Base-by-base conservation (phyloP, 306 rosid genomes). In the Acacia confusa region DNA sequence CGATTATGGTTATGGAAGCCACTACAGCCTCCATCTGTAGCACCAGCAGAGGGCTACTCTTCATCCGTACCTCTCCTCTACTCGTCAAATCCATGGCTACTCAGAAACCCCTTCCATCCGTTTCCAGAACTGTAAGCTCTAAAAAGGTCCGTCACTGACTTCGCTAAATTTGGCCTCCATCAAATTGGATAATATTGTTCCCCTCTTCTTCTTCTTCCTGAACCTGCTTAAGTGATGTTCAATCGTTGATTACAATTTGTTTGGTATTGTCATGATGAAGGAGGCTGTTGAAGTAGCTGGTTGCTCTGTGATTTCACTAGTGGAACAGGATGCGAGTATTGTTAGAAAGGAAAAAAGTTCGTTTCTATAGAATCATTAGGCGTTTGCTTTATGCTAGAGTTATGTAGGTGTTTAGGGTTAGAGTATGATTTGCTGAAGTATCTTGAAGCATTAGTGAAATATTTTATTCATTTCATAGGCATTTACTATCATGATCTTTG, bases 51-150 rank as follows among this genome's bases (percentile, higher is more conserved):
- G 82, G 72, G 7, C 52, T 68, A 47, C 87, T 81, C 6, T 74
- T 83, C 63, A n/a, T 77, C 68, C 70, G 43, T 63, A 81, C 87
- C 45, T 58, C 82, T 67, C 45, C 91, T 43, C 79, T 90, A 0
- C 87, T 74, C 28, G 80, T 91, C 78, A 86, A 83, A 64, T 91
- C 94, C 82, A 91, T 91, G 98, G 95, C 95, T 40, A 70, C 95
- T 82, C 89, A 84, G 84, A 94, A 92, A 65, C 83, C 98, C 32
- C 75, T 82, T 34, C 89, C 94, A 3, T 85, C 92, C 1, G 92
- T 87, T 20, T 44, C 89, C 66, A 89, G 53, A 78, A 91, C 94
- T 20, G 88, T 90, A 0, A 70, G 78, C 82, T 87, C 95, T 74
- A 92, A 77, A 77, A 92, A 89, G 98, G 98, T 92, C 52, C 78